Evolutionary conservation across 106 monocot species (phyloP).

Genomic region (Apostasia shenzhenica): DNA sequence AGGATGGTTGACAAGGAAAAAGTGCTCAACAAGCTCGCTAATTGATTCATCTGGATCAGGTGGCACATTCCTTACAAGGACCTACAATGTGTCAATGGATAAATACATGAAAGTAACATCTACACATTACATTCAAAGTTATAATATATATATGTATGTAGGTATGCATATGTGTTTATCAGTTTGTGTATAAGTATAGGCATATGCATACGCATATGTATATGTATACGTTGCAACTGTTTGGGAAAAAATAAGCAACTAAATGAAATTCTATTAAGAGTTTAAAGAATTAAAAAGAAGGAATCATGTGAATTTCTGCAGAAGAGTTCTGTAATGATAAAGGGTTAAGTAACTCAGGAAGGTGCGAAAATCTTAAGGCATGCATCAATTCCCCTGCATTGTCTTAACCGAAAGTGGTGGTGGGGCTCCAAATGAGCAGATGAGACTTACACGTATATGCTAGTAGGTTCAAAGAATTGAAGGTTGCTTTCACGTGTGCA

Average conservation of each 20-base stretch:
- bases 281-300: too few relatives aligned
- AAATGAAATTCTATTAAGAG: too few relatives aligned
- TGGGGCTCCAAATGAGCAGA: too few relatives aligned
- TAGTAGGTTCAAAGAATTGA: too few relatives aligned
- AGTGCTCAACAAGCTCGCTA: conserved; percentile 56
- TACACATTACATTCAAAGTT: background rate
- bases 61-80: conserved; percentile 47
- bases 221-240: background rate
- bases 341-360: too few relatives aligned
- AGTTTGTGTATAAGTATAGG: background rate
- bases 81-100: conserved; percentile 10
- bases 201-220: background rate
- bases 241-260: background rate
- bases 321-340: too few relatives aligned
- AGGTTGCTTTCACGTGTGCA: too few relatives aligned
- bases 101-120: background rate
- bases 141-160: background rate
- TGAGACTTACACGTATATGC: too few relatives aligned
- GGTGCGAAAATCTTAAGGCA: too few relatives aligned
- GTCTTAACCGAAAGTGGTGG: too few relatives aligned
- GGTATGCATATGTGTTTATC: background rate
- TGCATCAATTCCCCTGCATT: too few relatives aligned
- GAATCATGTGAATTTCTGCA: too few relatives aligned
- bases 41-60: conserved; percentile 58
- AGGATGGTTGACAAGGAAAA: conserved; percentile 57